Evolutionary conservation across 225 moss, liverwort and hornwort species (phyloP).

Genomic region (Climacium dendroides): DNA sequence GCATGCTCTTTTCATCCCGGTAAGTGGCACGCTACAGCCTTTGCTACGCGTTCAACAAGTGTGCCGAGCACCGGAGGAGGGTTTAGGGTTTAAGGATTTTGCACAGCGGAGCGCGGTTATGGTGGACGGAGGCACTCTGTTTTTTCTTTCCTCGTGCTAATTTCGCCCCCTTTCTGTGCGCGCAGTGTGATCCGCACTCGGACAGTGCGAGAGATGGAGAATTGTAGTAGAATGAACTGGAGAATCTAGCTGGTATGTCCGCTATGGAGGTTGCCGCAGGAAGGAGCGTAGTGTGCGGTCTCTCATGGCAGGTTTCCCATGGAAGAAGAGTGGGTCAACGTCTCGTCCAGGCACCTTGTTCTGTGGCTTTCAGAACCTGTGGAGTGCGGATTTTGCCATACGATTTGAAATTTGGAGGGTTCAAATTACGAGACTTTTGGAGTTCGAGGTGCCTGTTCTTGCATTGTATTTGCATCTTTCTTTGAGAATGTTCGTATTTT

Average conservation of each 20-base stretch:
- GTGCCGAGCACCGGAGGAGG: neutral
- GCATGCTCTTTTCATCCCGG: neutral
- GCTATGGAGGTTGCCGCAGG: neutral
- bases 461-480: neutral
- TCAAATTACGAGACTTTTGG: neutral
- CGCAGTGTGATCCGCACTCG: neutral
- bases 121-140: neutral
- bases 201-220: neutral
- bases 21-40: neutral
- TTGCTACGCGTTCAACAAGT: no score
- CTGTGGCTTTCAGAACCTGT: neutral
- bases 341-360: neutral
- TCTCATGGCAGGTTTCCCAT: neutral
- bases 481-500: neutral
- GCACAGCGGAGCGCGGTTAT: neutral
- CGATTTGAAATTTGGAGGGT: neutral
- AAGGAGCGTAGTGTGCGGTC: neutral
- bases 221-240: neutral
- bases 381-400: neutral
- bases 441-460: neutral
- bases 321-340: neutral
- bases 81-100: slow-evolving; percentile 1
- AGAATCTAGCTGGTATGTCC: neutral
- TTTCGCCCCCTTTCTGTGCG: neutral
- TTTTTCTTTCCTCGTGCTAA: neutral